Percentiles rank a stretch among this genome's conserved stretches.
Conservation (phyloP, 2,329 filamentous ascomycete species). For the Exophiala dermatitidis region DNA sequence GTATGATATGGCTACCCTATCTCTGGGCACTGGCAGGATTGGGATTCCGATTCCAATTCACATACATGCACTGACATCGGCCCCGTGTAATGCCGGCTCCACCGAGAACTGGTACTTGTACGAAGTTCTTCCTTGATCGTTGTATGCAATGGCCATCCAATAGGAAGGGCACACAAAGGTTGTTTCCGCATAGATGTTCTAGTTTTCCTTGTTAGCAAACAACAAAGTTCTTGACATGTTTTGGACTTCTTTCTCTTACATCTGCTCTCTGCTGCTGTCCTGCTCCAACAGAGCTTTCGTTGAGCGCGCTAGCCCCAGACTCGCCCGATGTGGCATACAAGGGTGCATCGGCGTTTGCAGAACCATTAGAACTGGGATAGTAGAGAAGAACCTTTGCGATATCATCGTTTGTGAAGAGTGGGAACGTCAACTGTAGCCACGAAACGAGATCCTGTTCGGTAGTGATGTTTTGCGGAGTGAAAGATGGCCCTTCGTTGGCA, state of each 20-base stretch:
- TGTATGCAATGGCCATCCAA: slow-evolving; percentile 46
- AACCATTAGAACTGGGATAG: slow-evolving; percentile 33
- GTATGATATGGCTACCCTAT: background rate
- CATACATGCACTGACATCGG: slow-evolving; percentile 36
- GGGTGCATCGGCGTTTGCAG: slow-evolving; percentile 25
- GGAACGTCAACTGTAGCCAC: slow-evolving; percentile 38
- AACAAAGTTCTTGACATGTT: background rate
- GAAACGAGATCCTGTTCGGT: slow-evolving; percentile 36
- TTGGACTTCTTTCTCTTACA: slow-evolving; percentile 1
- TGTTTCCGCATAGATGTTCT: slow-evolving; percentile 49
- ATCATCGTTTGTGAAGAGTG: slow-evolving; percentile 36
- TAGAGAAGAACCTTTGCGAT: slow-evolving; percentile 35
- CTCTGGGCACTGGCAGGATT: background rate
- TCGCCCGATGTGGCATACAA: slow-evolving; percentile 37
- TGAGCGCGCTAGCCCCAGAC: slow-evolving; percentile 42
- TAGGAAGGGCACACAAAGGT: slow-evolving; percentile 52
- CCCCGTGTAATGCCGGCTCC: slow-evolving; percentile 47
- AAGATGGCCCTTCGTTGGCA: slow-evolving; percentile 45
- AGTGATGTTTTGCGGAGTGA: slow-evolving; percentile 41
- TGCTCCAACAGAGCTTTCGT: slow-evolving; percentile 43
- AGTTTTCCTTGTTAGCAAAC: slow-evolving; percentile 1
- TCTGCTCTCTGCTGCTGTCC: slow-evolving; percentile 50
- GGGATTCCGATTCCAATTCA: background rate
- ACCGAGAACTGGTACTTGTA: slow-evolving; percentile 50
- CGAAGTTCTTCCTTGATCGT: slow-evolving; percentile 44